Conservation (phyloP, 2,329 filamentous ascomycete species). For the Pestalotiopsis sp. region DNA sequence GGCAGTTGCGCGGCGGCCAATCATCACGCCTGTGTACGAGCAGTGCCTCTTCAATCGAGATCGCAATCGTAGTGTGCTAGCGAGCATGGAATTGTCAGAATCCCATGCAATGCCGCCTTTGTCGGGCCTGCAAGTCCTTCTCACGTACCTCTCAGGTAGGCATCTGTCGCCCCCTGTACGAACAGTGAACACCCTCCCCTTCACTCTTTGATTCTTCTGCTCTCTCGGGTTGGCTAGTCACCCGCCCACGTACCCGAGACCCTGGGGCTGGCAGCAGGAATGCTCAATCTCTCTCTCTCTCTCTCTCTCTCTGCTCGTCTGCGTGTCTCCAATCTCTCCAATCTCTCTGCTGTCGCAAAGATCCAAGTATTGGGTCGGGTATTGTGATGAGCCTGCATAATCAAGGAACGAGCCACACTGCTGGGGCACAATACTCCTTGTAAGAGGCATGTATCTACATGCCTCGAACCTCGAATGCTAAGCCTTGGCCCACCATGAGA, state of each 20-base stretch:
- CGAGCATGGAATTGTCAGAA: slow-evolving; percentile 32
- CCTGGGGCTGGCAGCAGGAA: not conserved
- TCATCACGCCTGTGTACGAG: not conserved
- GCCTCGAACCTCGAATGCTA: not conserved
- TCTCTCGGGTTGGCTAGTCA: not conserved
- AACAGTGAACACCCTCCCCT: not conserved
- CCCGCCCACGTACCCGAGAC: not conserved
- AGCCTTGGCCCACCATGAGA: not conserved
- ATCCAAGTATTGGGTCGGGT: not conserved
- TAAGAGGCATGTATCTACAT: not conserved
- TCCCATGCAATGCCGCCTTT: slow-evolving; percentile 26
- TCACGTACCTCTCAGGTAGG: slow-evolving; percentile 17
- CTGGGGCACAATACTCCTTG: not conserved
- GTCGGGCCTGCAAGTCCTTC: slow-evolving; percentile 22
- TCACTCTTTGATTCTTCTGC: not conserved
- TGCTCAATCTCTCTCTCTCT: not conserved
- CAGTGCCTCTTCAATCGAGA: slow-evolving; percentile 25
- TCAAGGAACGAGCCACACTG: not conserved
- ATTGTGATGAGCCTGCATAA: slow-evolving; percentile 3
- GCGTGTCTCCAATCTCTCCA: not conserved
- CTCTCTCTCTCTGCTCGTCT: not conserved
- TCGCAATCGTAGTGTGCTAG: slow-evolving; percentile 11
- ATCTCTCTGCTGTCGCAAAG: not conserved
- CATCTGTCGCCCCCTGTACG: too few species aligned
- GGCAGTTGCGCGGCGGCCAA: slow-evolving; percentile 4